Evolutionary conservation across 257 asterid species (phyloP), one percentile per base, ranked within the genome.

Genomic region (Solanum lycopersicoides): DNA sequence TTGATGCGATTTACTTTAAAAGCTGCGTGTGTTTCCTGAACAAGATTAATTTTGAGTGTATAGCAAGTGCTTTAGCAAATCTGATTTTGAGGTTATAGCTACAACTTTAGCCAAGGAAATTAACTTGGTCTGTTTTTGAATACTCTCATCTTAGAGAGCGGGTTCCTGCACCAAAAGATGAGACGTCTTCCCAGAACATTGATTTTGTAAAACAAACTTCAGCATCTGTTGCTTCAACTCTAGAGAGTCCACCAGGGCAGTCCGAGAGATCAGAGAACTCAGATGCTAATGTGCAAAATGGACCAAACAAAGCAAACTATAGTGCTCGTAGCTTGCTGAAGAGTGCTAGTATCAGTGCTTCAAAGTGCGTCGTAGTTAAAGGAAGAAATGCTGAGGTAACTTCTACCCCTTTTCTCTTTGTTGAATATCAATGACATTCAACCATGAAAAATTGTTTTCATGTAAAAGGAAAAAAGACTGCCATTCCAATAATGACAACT

Each of bases 271-370:
- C 92, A 39, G 94, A 87, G 28, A 63, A 79, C 82, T 21, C 80
- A 6, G 91, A 90, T 53, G 92, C 88, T 45, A 87, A 23, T 87
- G 68, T 85, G 53, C 89, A 89, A 87, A 90, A 87, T 88, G 94
- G 92, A 77, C 90, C 89, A 83, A 90, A 75, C 74, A 90, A 91
- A 83, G 88, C 92, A 82, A 91, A 92, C 91, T 91, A 88, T 83
- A 93, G 94, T 84, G 96, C 95, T 74, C 98, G 98, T 66, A 93
- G 98, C 94, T 92, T 97, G 94, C 92, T 95, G 89, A 97, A 97
- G 94, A 96, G 99, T 85, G 97, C 98, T 86, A 96, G 98, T 83
- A 96, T 95, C 83, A 96, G 99, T 82, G 99, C 92, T 74, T 96
- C 99, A 25, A 94, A 94, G 90, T 96, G 99, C 50, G 85, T 96